Evolutionary conservation across 2,329 filamentous ascomycete species (phyloP).

Genomic region (Alternaria novae-zelandiae): DNA sequence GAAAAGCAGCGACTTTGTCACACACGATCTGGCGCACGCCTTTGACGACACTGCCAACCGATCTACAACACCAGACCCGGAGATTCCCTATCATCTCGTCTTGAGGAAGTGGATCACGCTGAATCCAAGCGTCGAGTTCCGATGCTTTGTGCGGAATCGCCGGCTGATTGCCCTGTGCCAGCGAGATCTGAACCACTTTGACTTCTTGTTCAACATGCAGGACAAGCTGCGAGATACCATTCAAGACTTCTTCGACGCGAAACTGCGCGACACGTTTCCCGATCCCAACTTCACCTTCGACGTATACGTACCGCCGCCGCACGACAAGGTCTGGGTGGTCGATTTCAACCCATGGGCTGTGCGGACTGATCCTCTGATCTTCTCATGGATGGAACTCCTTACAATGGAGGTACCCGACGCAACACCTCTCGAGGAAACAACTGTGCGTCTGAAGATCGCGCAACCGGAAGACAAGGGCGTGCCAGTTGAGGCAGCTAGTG

Average conservation of each 20-base stretch:
- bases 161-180: constrained; percentile 84
- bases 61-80: constrained; percentile 23
- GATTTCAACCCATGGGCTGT: constrained; percentile 96
- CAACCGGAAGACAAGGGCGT: constrained; percentile 10
- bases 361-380: constrained; percentile 86
- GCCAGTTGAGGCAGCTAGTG: background rate
- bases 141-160: constrained; percentile 88
- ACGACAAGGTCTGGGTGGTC: constrained; percentile 81
- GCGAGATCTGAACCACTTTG: constrained; percentile 87
- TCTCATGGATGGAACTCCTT: constrained; percentile 87
- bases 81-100: constrained; percentile 79
- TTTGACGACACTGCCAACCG: constrained; percentile 73
- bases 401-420: constrained; percentile 66
- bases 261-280: constrained; percentile 77
- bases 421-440: constrained; percentile 14
- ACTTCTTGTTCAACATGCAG: constrained; percentile 75
- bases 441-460: constrained; percentile 38
- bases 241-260: constrained; percentile 76
- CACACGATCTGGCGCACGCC: constrained; percentile 90
- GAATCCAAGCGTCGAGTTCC: constrained; percentile 91
- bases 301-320: constrained; percentile 80
- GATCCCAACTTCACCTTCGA: constrained; percentile 89
- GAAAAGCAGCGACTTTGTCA: constrained; percentile 93
- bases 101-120: constrained; percentile 87
- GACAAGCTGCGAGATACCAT: constrained; percentile 72